A percentile compares a stretch with the other conserved stretches of the same genome.
These are phyloP conservation scores for Knoxdaviesia proteae DNA, from an alignment of 2,329 filamentous ascomycete genomes.

Conservation along the genomic window DNA sequence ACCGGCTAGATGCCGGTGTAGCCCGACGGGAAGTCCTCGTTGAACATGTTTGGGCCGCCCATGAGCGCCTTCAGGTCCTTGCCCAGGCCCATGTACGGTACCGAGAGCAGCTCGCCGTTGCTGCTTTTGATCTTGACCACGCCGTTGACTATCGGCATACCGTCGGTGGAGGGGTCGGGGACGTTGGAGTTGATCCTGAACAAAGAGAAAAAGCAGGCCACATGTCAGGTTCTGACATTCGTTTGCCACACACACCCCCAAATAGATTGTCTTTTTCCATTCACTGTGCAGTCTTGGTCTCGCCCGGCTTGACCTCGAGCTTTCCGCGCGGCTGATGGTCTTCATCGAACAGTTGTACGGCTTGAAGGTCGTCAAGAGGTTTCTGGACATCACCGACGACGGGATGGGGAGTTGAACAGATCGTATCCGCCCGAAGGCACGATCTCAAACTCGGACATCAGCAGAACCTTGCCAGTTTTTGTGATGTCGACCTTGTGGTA, in stretches of 20 bases:
- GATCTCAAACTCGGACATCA: slow-evolving; percentile 19
- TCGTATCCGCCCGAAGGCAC: slow-evolving; percentile 10
- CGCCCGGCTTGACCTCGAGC: too few relatives aligned
- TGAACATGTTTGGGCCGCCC: slow-evolving; percentile 3
- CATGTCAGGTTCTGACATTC: slow-evolving; percentile 1
- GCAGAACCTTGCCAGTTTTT: slow-evolving; percentile 19
- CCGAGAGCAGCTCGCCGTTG: slow-evolving; percentile 18
- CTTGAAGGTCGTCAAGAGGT: too few relatives aligned
- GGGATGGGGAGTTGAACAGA: slow-evolving; percentile 1
- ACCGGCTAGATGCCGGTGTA: not conserved
- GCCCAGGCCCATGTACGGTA: slow-evolving; percentile 15
- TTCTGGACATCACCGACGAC: too few relatives aligned
- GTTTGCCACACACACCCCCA: too few relatives aligned
- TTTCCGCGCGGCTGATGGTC: too few relatives aligned
- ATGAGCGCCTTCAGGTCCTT: too few relatives aligned
- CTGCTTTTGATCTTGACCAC: slow-evolving; percentile 19
- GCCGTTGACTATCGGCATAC: slow-evolving; percentile 21
- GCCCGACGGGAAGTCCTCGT: not conserved
- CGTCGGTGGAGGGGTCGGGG: slow-evolving; percentile 5
- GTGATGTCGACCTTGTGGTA: slow-evolving; percentile 17
- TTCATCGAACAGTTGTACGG: too few relatives aligned
- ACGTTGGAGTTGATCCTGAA: not conserved
- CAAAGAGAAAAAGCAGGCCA: not conserved
- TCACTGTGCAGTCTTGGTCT: too few relatives aligned
- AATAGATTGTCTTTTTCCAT: too few relatives aligned